Base-by-base conservation (phyloP, 1,139 yeast genomes). In the Entelexis paramagnoliae region DNA sequence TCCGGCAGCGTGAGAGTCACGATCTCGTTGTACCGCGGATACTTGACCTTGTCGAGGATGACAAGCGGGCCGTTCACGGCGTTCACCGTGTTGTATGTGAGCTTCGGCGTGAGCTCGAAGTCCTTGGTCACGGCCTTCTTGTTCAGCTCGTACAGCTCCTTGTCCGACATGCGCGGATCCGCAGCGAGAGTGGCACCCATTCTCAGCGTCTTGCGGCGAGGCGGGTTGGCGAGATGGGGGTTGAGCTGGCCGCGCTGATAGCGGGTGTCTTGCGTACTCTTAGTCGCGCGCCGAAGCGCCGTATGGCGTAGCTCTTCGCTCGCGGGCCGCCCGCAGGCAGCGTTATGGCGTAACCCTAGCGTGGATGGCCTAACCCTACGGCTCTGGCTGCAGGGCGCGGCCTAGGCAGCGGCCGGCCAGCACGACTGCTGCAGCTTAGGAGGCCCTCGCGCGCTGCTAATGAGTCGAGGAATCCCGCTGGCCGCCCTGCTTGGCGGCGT, bases 11-110 rank as follows among this genome's bases (percentile, higher is more conserved):
- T 91, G 65, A 91, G 76, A 69, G 88, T 86, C 64, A 91, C 99
- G 72, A 91, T 93, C 72, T 91, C 99, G 65, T 88, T 88, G 73
- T 77, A 91, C 65, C 95, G 81, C 55, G 99, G 98, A 70, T 85
- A 89, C 72, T 91, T 91, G 66, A 91, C 97, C 62, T 91, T 85
- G 68, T 91, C 97, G 64, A 91, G 77, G 64, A 91, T 88, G 57
- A 91, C 98, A 68, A 91, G 78, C 9, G 99, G 99, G 56, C 99
- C 99, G 70, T 91, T 91, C 64, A 91, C 95, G 67, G 96, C 97
- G 51, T 91, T 91, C 59, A 91, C 98, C 29, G 98, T 91, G 74
- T 91, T 91, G 72, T 91, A 91, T 64, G 81, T 83, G 62, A 86
- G 69, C 72, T 95, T 82, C 58, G 96, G 96, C 67, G 85, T 82